Evolutionary conservation across 805 yeast genomes (phyloP), one percentile per base, ranked within the genome.

Genomic region (Torulaspora maleeae): DNA sequence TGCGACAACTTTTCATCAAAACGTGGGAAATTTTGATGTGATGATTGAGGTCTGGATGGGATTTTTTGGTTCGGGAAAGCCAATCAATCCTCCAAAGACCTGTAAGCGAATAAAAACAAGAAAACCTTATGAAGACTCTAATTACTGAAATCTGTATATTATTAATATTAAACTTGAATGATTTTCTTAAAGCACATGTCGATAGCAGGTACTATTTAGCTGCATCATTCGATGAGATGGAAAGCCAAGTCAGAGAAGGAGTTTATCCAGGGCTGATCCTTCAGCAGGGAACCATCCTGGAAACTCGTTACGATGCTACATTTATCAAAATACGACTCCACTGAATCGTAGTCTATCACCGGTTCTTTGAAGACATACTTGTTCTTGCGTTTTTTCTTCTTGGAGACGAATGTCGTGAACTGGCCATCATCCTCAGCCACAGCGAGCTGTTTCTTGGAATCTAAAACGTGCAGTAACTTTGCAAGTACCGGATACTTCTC

Each of bases 191-290:
- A 11, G 6, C 3, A 22, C 8, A 22, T 7, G 25, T 8, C 7
- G 25, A 8, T 22, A 8, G 25, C 29, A 24, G 19, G 24, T 17
- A 5, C 27, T 4, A 11, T 27, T 27, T 10, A 11, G n/a, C 12
- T 5, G 15, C 25, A 13, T 38, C 41, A 56, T 15, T 43, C 49
- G 11, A 67, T 53, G 9, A 45, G 38, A 46, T 77, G 82, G 11
- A 71, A 64, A 4, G 81, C 69, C 13, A 78, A 54, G 52, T 78
- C 82, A 1, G 79, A 71, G 52, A 78, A 78, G 15, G 82, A 66
- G 46, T 75, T 76, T 2, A 70, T 62, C 81, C 81, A 78, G 1
- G 62, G 65, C 36, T 54, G 45, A 36, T 59, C 48, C 17, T 47
- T 52, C 32, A 61, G 33, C 1, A 48, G 36, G 0, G 17, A 22